Evolutionary conservation across 75 land plant species (phyloP), one percentile per base, ranked within the genome.

Genomic region (Chamaecyparis obtusa): DNA sequence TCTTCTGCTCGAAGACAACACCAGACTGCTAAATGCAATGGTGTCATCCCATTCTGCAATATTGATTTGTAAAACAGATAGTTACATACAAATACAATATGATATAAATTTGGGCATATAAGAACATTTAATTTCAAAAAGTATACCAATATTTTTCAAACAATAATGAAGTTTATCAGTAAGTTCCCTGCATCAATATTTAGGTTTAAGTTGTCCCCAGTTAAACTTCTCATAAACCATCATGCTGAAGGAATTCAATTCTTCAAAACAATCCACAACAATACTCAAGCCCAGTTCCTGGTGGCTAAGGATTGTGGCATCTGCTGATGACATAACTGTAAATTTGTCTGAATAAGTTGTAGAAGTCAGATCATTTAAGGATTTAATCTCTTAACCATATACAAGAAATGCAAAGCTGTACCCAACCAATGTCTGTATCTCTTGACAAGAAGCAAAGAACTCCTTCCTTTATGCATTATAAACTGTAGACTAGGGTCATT

Each of bases 1-100:
- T 94, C 93, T 56, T 92, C 93, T 67, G 90, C 86, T 78, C 86
- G 91, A 2, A 92, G 89, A 21, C 97, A 92, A 81, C 89, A 83
- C 98, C 99, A 97, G 32, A 96, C 98, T 81, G 98, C 96, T 83
- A 97, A 90, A 82, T 97, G 99, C 72, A 97, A 86, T 48, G 99
- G 96, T 0, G 97, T 95, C 99, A 97, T 97, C 17, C 98, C 99
- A 93, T 97, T 97, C 99, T 97, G 94, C 83, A 88, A 37, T 55
- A 32, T 85, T 85, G 35, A 69, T 85, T 36, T 33, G 32, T 39
- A 5, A 14, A 85, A 57, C 41, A 54, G 83, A 32, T 85, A 85
- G 37, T 43, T 85, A 27, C 19, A 78, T 1, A 57, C 11, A 36
- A 69, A 54, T 57, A 30, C 27, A 27, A 69, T 36, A 36, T 10